phyloP scores from a whole-genome alignment of 108 stramenopile genomes.

The Tribonema minus region DNA sequence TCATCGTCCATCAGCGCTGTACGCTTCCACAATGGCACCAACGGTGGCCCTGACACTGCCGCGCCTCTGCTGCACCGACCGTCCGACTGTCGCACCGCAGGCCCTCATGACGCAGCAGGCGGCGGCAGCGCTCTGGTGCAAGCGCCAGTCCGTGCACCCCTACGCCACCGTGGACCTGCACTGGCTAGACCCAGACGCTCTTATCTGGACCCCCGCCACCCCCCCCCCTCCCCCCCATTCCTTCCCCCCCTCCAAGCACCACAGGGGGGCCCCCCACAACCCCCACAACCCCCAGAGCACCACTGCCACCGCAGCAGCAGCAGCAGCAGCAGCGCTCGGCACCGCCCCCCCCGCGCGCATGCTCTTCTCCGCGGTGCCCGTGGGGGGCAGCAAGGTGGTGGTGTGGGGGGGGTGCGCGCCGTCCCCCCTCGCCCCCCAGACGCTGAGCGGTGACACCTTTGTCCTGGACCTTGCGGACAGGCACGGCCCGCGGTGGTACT shows the following conservation, averaged over 20 bases:
- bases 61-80: too few species aligned
- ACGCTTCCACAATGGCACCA: too few species aligned
- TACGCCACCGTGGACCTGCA: not conserved
- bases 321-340: too few species aligned
- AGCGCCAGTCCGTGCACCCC: constrained; percentile 4
- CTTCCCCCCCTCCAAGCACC: too few species aligned
- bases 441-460: not conserved
- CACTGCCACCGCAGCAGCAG: too few species aligned
- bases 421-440: constrained; percentile 2
- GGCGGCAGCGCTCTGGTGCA: too few species aligned
- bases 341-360: constrained; percentile 9
- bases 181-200: constrained; percentile 15
- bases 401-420: constrained; percentile 31
- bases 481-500: too few species aligned
- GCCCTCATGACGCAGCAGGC: too few species aligned
- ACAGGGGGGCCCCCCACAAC: not conserved
- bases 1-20: too few species aligned
- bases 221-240: too few species aligned
- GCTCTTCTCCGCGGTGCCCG: constrained; percentile 16
- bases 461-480: constrained; percentile 7
- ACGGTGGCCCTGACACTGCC: too few species aligned
- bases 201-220: constrained; percentile 13
- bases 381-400: constrained; percentile 11
- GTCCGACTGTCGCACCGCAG: too few species aligned
- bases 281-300: not conserved